A percentile compares a stretch with the other conserved stretches of the same genome.
These are phyloP conservation scores for Candida montana DNA, from an alignment of 805 yeast species.

Conservation along the genomic window DNA sequence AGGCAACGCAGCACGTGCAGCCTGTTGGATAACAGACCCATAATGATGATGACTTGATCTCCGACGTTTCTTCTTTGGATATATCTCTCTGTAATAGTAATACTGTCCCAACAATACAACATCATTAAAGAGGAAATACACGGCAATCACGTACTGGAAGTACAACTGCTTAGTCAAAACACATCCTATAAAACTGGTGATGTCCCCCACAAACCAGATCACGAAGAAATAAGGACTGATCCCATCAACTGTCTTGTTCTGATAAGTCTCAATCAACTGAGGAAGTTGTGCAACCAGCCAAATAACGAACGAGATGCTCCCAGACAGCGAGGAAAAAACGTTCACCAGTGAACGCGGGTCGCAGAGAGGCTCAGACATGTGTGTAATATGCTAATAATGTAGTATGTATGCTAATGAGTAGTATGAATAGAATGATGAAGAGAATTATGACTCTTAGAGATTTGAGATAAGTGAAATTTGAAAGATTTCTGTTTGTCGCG, in stretches of 20 bases:
- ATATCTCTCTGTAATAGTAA: constrained; percentile 51
- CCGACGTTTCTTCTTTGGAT: constrained; percentile 25
- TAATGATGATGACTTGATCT: constrained; percentile 28
- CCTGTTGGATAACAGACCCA: constrained; percentile 8
- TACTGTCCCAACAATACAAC: constrained; percentile 62
- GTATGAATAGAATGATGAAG: no score
- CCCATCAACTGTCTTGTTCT: constrained; percentile 56
- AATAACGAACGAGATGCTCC: constrained; percentile 41
- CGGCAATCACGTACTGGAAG: constrained; percentile 71
- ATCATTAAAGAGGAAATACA: constrained; percentile 73
- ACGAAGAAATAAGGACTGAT: constrained; percentile 47
- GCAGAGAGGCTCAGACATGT: constrained; percentile 11
- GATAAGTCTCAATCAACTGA: constrained; percentile 50
- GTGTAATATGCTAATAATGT: not conserved
- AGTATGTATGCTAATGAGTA: not conserved
- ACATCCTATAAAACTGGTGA: constrained; percentile 62
- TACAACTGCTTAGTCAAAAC: constrained; percentile 68
- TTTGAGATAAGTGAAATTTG: no score
- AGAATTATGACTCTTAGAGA: no score
- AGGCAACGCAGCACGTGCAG: constrained; percentile 16
- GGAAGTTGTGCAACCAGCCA: constrained; percentile 49
- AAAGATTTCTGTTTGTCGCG: no score
- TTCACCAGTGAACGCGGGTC: constrained; percentile 10
- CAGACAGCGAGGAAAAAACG: constrained; percentile 30
- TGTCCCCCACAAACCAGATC: constrained; percentile 39